Evolutionary conservation across 768 basidiomycete species (phyloP).

Genomic region (Suillus spraguei): DNA sequence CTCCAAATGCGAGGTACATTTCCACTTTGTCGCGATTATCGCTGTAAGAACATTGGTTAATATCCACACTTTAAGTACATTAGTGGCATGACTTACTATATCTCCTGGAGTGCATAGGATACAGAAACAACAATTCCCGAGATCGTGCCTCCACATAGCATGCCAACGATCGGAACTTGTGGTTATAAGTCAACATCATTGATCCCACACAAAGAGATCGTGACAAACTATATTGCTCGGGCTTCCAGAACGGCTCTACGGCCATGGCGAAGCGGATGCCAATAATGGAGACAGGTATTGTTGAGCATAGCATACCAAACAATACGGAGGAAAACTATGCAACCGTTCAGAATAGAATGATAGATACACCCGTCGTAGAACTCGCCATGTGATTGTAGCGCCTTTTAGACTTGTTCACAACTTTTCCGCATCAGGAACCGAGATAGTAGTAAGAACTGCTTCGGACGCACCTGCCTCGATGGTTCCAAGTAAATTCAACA

Average conservation of each 20-base stretch:
- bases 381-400: constrained; percentile 74
- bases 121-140: constrained; percentile 73
- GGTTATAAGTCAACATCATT: not conserved
- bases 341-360: constrained; percentile 15
- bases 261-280: constrained; percentile 79
- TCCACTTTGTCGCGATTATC: constrained; percentile 88
- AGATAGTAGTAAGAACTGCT: not conserved
- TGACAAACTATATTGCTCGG: constrained; percentile 73
- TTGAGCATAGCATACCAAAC: constrained; percentile 70
- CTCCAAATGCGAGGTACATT: constrained; percentile 84
- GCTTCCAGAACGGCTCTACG: constrained; percentile 79
- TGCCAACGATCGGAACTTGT: constrained; percentile 80
- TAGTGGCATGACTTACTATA: constrained; percentile 52
- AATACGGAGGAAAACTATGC: constrained; percentile 64
- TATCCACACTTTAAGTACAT: not conserved
- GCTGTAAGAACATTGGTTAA: constrained; percentile 35
- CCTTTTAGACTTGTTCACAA: constrained; percentile 77
- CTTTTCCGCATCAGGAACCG: constrained; percentile 34
- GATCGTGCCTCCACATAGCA: constrained; percentile 83
- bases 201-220: not conserved
- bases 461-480: constrained; percentile 65
- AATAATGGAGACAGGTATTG: constrained; percentile 77
- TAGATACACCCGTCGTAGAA: not conserved
- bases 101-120: constrained; percentile 71
- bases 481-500: constrained; percentile 78